Conservation (phyloP, 2,329 filamentous ascomycete species). For the Rhynchosporium agropyri region DNA sequence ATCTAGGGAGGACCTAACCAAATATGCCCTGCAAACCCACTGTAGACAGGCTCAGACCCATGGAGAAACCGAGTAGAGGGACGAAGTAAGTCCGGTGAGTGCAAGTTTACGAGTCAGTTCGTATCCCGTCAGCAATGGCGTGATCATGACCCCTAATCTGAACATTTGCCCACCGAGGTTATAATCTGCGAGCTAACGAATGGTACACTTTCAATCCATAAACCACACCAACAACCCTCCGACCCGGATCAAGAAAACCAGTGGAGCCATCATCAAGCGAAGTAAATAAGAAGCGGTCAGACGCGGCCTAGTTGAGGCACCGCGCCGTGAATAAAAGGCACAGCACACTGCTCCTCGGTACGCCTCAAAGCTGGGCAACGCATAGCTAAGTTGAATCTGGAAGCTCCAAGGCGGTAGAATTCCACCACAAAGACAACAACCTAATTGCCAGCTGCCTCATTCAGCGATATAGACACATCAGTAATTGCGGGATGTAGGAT, state of each 20-base stretch:
- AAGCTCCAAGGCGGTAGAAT: not conserved
- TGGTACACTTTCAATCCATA: not conserved
- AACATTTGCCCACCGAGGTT: not conserved
- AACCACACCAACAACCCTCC: not conserved
- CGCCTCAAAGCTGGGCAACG: constrained; percentile 2
- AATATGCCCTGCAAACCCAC: too few relatives aligned
- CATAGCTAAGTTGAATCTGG: not conserved
- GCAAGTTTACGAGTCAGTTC: not conserved
- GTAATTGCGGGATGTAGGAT: not conserved
- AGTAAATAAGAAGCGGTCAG: not conserved
- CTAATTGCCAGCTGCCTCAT: not conserved
- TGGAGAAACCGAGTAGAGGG: not conserved
- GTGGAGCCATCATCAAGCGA: not conserved
- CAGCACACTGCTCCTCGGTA: not conserved
- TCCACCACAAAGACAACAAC: not conserved
- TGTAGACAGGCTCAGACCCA: too few relatives aligned
- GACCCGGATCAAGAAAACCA: too few relatives aligned
- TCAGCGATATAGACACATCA: not conserved
- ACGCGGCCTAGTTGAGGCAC: not conserved
- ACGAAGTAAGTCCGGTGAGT: not conserved
- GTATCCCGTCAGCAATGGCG: not conserved
- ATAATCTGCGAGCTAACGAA: not conserved
- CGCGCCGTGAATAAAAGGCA: not conserved
- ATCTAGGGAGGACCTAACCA: too few relatives aligned
- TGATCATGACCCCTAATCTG: not conserved